Evolutionary conservation across 2,329 filamentous ascomycete species (phyloP), one percentile per base, ranked within the genome.

Genomic region (Epichloe baconii): DNA sequence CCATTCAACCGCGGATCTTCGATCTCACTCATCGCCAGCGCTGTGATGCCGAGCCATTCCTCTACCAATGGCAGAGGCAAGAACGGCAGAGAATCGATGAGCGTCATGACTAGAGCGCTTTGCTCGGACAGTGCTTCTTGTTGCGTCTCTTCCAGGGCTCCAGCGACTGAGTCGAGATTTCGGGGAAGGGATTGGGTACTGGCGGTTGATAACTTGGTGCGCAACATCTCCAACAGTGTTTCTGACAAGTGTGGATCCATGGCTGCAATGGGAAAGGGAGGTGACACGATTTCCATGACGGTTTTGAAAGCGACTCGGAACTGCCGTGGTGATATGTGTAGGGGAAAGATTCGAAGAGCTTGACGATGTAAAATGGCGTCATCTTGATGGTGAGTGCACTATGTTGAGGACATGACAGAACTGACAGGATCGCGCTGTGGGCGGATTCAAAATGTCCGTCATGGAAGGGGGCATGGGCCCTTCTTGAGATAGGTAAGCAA

Each of bases 261-360:
- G 45, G 79, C 81, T 36, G 85, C 81, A 41, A 94, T 77, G 1
- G 81, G 77, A 38, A 86, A 88, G 0, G 89, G 90, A 3, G 89
- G 88, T 3, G 85, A 83, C 11, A 88, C 82, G 53, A 94, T 83
- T 59, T 85, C 84, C 65, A 95, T 80, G 44, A 95, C 73, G 2
- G 88, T 91, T 64, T 85, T 87, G 72, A 95, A 90, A 11, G 89
- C 90, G 10, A 95, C 74, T 34, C 89, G 80, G 71, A 96, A 95
- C 64, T 96, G 90, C 15, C 89, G 81, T 1, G 86, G 76, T 0
- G 87, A 90, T 19, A 95, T 80, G 53, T 84, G 85, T 1, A 73
- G 64, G 0, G 90, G 89, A 65, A 95, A 1, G 88, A 83, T 19
- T 78, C 74, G 61, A 95, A 86, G 0, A 95, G 75, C 14, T 83